Base-by-base conservation (phyloP, 2,329 filamentous ascomycete genomes). In the Colletotrichum sojae region DNA sequence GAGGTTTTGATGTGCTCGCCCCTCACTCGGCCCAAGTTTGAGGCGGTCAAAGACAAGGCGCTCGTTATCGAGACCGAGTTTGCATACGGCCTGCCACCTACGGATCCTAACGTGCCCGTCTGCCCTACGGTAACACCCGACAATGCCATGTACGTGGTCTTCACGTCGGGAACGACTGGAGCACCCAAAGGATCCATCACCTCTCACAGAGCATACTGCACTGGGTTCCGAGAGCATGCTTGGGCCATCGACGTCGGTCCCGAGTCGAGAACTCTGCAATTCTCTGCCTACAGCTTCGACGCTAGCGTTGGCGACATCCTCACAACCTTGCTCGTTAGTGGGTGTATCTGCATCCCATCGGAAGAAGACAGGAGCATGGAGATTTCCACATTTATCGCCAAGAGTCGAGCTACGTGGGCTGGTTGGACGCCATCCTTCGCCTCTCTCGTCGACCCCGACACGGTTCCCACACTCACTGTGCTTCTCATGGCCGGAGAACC, bases 201-300 rank as follows among this genome's bases (percentile, higher is more conserved):
- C 43, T 72, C 74, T 53, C 77, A 78, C 67, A 63, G 48, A 22
- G 63, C 71, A 2, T 62, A 53, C 20, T 53, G 48, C 2, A 62
- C 58, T 2, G 58, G 58, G 3, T 53, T 62, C 39, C 15, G 39
- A 15, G 48, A 53, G 8, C 58, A 62, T 45, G 58, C 58, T 5
- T 53, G 58, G 58, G 48, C 58, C 6, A 45, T 52, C n/a, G 58
- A 62, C 40, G 48, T 62, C 6, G 48, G 58, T 4, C 58, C 58
- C 12, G 48, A 62, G 36, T 53, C 58, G 3, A 53, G 58, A 43
- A 65, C 48, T 4, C 62, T 73, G 2, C 85, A 88, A 63, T 86
- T 86, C 62, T 86, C 85, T 0, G 82, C 83, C 6, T 87, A 85
- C 71, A 85, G 84, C 2, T 87, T 88, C 40, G 86, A 89, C 54